These are phyloP conservation scores for Fraxinus cuspidata DNA, from an alignment of 257 asterid species.

Conservation along the genomic window DNA sequence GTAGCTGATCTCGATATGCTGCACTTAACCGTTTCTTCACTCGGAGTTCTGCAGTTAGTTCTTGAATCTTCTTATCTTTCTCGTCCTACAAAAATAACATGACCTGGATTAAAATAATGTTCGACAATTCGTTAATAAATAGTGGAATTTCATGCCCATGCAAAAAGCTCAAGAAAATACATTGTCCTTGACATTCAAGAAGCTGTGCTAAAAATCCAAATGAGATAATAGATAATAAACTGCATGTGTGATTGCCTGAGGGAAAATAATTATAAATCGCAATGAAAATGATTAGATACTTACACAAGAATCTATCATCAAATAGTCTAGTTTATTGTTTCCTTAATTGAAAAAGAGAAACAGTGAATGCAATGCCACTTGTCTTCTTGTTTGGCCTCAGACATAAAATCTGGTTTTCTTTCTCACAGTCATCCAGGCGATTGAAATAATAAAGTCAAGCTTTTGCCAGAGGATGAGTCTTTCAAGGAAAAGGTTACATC, in stretches of 20 bases:
- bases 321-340: background rate
- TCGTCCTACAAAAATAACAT: conserved; percentile 51
- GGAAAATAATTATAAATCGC: conserved; percentile 15
- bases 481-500: too few relatives aligned
- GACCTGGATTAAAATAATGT: conserved; percentile 12
- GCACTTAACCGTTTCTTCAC: conserved; percentile 64
- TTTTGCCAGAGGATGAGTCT: too few relatives aligned
- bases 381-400: background rate
- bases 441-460: too few relatives aligned
- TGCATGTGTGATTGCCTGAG: background rate
- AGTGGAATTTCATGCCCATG: background rate
- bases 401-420: background rate
- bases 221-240: conserved; percentile 5
- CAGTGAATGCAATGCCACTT: background rate
- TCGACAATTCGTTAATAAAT: background rate
- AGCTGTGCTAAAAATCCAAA: conserved; percentile 14
- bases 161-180: conserved; percentile 2
- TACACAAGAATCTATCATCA: background rate
- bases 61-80: conserved; percentile 76
- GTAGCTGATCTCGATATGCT: conserved; percentile 68
- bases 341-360: conserved; percentile 4
- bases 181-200: background rate
- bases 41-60: conserved; percentile 70
- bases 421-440: background rate
- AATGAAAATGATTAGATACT: conserved; percentile 4